These are phyloP conservation scores for Fraxinus platypoda DNA, from an alignment of 305 asterid genomes.

Conservation along the genomic window DNA sequence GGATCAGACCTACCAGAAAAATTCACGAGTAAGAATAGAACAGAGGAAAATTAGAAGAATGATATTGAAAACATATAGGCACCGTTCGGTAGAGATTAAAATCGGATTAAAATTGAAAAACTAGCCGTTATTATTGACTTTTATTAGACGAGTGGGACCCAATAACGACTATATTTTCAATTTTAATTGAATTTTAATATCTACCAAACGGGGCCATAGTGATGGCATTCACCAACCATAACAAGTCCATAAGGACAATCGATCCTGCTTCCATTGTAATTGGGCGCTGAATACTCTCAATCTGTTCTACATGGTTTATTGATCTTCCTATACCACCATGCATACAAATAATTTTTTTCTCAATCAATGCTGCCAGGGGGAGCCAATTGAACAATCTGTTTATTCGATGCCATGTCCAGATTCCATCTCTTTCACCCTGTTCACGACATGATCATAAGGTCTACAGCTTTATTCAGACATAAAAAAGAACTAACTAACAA, in stretches of 20 bases:
- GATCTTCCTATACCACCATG: conserved; percentile 99
- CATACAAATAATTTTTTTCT: conserved; percentile 96
- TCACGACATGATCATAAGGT: conserved; percentile 28
- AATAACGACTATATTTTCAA: too few relatives aligned
- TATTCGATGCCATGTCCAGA: conserved; percentile 98
- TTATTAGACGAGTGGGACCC: too few relatives aligned
- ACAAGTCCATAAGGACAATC: conserved; percentile 59
- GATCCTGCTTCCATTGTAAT: conserved; percentile 63
- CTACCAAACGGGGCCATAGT: too few relatives aligned
- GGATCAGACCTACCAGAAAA: conserved; percentile 53
- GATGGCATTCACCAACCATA: conserved; percentile 63
- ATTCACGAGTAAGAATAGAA: conserved; percentile 2
- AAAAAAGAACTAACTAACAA: background rate
- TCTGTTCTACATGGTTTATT: conserved; percentile 92
- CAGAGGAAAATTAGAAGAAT: background rate
- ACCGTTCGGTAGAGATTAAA: too few relatives aligned
- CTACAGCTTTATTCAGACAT: conserved; percentile 18
- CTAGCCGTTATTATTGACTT: too few relatives aligned
- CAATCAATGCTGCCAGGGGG: conserved; percentile 93
- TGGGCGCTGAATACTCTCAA: conserved; percentile 88
- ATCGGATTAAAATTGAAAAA: too few relatives aligned
- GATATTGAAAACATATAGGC: conserved; percentile 12
- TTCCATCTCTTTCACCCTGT: conserved; percentile 99
- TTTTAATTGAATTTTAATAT: too few relatives aligned
- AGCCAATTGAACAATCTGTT: conserved; percentile 98